Evolutionary conservation across 2,329 filamentous ascomycete genomes (phyloP).

Genomic region (Fusarium burgessii): DNA sequence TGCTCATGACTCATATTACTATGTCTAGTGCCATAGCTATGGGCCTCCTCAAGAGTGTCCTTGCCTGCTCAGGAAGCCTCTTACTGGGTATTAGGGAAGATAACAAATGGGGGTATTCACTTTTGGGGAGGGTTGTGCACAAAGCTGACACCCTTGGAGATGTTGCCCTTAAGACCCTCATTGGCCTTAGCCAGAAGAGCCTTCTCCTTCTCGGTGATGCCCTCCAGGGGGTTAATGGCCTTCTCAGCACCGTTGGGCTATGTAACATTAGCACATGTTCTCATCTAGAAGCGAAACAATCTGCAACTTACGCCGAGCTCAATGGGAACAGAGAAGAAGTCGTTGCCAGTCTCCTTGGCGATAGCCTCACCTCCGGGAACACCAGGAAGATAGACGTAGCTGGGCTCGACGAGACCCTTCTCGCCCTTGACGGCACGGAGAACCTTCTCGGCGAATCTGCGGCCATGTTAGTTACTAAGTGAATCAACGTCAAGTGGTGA

Average conservation of each 20-base stretch:
- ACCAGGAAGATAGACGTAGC: conserved; percentile 94
- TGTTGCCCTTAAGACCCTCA: conserved; percentile 89
- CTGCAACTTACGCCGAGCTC: conserved; percentile 85
- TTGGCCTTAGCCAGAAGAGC: conserved; percentile 81
- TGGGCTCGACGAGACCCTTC: conserved; percentile 93
- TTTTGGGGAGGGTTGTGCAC: conserved; percentile 88
- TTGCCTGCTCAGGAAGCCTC: conserved; percentile 46
- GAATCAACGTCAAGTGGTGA: not conserved
- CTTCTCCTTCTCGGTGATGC: conserved; percentile 89
- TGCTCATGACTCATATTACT: conserved; percentile 52
- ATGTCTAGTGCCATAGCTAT: conserved; percentile 53
- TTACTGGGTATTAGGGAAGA: conserved; percentile 42
- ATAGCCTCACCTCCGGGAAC: conserved; percentile 89
- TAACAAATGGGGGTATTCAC: conserved; percentile 65
- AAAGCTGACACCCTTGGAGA: conserved; percentile 92
- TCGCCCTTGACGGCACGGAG: conserved; percentile 89
- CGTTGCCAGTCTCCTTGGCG: conserved; percentile 82
- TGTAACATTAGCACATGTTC: conserved; percentile 47
- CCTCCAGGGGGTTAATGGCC: conserved; percentile 81
- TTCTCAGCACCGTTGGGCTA: conserved; percentile 88
- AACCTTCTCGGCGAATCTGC: conserved; percentile 91
- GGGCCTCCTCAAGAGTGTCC: conserved; percentile 45
- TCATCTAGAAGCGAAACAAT: conserved; percentile 6
- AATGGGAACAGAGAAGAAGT: conserved; percentile 97
- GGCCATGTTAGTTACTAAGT: conserved; percentile 22